These are phyloP conservation scores for Myriangium duriaei DNA, from an alignment of 2,329 filamentous ascomycete species.

Conservation along the genomic window DNA sequence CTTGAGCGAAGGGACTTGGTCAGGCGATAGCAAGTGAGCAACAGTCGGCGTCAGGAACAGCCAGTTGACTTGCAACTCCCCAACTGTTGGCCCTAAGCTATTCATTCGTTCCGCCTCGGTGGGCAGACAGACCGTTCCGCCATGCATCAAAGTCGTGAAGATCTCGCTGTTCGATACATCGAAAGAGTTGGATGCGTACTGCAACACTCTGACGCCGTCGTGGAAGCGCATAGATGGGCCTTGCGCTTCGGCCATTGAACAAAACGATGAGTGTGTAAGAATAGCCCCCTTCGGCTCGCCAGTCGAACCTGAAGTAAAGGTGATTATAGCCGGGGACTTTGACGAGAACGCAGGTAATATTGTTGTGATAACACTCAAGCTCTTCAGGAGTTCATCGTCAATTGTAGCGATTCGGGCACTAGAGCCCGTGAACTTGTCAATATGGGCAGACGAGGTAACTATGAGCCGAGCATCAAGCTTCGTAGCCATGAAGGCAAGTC, in stretches of 20 bases:
- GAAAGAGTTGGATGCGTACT: constrained; percentile 13
- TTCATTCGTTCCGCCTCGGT: constrained; percentile 34
- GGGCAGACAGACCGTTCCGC: constrained; percentile 24
- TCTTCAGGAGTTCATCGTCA: constrained; percentile 13
- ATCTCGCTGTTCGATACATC: constrained; percentile 12
- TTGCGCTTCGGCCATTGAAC: constrained; percentile 38
- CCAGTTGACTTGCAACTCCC: constrained; percentile 27
- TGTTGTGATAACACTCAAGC: constrained; percentile 10
- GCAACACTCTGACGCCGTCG: constrained; percentile 7
- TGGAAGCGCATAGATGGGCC: constrained; percentile 8
- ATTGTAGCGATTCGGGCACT: too few relatives aligned
- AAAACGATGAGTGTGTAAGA: constrained; percentile 38
- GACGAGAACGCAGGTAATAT: not conserved
- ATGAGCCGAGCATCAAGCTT: too few relatives aligned
- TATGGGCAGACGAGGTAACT: too few relatives aligned
- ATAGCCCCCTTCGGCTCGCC: constrained; percentile 18
- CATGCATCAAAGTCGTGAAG: constrained; percentile 11
- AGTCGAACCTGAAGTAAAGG: constrained; percentile 20
- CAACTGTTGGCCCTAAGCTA: constrained; percentile 32
- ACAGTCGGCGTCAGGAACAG: constrained; percentile 32
- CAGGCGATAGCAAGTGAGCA: constrained; percentile 27
- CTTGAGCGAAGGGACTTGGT: constrained; percentile 28
- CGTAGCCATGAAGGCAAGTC: too few relatives aligned
- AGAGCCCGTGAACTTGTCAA: too few relatives aligned
- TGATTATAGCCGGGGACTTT: constrained; percentile 12